A percentile compares a stretch with the other conserved stretches of the same genome.
Conservation (phyloP, 2,329 filamentous ascomycete genomes). For the Colletotrichum graminicola region DNA sequence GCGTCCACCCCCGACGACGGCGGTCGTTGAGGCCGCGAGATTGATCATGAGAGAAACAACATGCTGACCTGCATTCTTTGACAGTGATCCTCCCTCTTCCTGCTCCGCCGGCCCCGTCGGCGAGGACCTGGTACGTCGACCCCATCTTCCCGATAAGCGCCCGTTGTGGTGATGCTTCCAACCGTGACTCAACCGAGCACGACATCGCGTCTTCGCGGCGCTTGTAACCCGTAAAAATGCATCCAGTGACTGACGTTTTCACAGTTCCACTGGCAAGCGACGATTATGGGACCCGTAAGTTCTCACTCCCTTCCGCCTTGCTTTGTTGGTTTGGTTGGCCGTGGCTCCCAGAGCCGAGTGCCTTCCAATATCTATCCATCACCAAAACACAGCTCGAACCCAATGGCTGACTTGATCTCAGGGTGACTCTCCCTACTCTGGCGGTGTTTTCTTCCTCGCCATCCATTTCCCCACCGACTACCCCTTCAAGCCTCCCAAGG, state of each 20-base stretch:
- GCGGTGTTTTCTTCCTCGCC: constrained; percentile 98
- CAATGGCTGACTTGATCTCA: constrained; percentile 51
- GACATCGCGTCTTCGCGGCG: constrained; percentile 34
- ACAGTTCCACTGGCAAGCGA: constrained; percentile 99
- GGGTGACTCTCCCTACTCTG: constrained; percentile 97
- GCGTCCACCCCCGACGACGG: constrained; percentile 8
- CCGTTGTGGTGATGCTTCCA: constrained; percentile 33
- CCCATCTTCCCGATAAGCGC: constrained; percentile 45
- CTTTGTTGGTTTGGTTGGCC: neutral
- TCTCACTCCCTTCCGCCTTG: constrained; percentile 13
- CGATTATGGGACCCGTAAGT: constrained; percentile 99
- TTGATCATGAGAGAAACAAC: neutral
- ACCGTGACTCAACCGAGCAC: constrained; percentile 44
- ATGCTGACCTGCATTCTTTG: constrained; percentile 49
- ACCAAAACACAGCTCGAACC: neutral
- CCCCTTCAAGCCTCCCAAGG: constrained; percentile 99
- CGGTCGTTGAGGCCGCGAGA: neutral
- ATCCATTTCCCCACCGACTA: constrained; percentile 99
- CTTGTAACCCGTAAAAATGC: neutral
- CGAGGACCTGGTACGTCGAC: constrained; percentile 90
- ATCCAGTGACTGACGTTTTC: constrained; percentile 26
- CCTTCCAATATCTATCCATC: neutral
- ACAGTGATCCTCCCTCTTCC: constrained; percentile 95
- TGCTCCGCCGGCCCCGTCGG: constrained; percentile 97
- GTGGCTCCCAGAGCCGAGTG: neutral